phyloP scores from a whole-genome alignment of 495 filamentous ascomycete genomes.

The Neurospora pannonica region DNA sequence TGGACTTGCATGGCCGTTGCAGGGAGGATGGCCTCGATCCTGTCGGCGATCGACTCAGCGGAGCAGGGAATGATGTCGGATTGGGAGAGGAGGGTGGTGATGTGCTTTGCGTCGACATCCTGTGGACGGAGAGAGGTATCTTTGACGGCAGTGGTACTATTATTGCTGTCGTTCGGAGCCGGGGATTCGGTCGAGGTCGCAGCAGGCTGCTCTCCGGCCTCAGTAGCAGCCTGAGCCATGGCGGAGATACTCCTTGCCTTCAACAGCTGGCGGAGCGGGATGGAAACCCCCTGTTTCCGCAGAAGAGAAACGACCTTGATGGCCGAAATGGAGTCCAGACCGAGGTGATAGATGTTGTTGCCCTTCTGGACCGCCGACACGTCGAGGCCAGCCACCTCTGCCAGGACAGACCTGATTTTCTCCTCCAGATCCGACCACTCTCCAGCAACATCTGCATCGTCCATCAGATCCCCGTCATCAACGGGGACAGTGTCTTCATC shows the following conservation, averaged over 20 bases:
- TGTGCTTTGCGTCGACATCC: background rate
- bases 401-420: slow-evolving; percentile 51
- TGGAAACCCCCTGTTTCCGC: slow-evolving; percentile 44
- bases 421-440: slow-evolving; percentile 38
- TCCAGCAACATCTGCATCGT: background rate
- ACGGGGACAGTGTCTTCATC: background rate
- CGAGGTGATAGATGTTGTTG: slow-evolving; percentile 74
- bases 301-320: slow-evolving; percentile 64
- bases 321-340: slow-evolving; percentile 83
- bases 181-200: background rate
- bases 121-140: background rate
- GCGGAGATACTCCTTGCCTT: slow-evolving; percentile 50
- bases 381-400: slow-evolving; percentile 52
- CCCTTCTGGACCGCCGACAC: slow-evolving; percentile 48
- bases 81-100: background rate
- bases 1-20: slow-evolving; percentile 64
- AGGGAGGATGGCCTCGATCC: slow-evolving; percentile 47
- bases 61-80: background rate
- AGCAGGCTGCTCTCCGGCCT: background rate
- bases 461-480: background rate
- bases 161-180: background rate
- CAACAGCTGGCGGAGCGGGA: slow-evolving; percentile 59
- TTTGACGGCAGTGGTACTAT: background rate
- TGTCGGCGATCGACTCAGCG: background rate
- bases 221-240: slow-evolving; percentile 27